Percentiles rank a stretch among this genome's conserved stretches.
phyloP scores from a whole-genome alignment of 2,329 filamentous ascomycete genomes.

The Onygena corvina region DNA sequence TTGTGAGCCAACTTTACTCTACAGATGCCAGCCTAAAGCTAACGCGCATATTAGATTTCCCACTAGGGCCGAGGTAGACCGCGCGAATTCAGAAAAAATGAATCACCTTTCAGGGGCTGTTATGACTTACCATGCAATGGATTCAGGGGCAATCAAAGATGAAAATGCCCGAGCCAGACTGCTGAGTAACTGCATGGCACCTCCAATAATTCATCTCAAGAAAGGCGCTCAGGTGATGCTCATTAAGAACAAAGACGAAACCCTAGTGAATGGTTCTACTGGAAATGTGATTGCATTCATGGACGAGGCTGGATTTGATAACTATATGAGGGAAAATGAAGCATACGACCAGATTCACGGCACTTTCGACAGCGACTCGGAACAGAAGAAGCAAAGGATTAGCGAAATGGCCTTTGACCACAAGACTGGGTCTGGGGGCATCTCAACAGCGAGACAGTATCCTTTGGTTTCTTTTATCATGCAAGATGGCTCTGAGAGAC shows the following conservation, averaged over 20 bases:
- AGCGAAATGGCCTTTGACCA: constrained; percentile 39
- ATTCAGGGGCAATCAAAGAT: constrained; percentile 59
- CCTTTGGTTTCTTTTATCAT: constrained; percentile 76
- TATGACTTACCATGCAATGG: constrained; percentile 59
- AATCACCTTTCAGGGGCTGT: constrained; percentile 55
- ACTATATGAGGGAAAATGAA: constrained; percentile 34
- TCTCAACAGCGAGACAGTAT: constrained; percentile 48
- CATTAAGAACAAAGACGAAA: constrained; percentile 97
- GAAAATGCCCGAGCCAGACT: constrained; percentile 60
- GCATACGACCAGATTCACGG: constrained; percentile 44
- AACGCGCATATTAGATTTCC: constrained; percentile 50
- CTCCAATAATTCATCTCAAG: constrained; percentile 66
- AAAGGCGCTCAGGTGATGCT: constrained; percentile 95
- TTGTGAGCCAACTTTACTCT: no score
- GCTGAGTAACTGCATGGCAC: constrained; percentile 85
- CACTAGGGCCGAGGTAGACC: constrained; percentile 77
- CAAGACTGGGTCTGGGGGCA: constrained; percentile 24
- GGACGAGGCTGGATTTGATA: constrained; percentile 51
- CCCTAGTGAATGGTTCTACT: constrained; percentile 83
- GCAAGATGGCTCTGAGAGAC: constrained; percentile 61
- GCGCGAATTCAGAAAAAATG: constrained; percentile 67
- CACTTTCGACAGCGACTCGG: constrained; percentile 32
- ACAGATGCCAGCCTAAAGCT: no score
- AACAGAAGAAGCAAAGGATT: constrained; percentile 44
- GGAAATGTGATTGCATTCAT: constrained; percentile 77